Evolutionary conservation across 345 rosid species (phyloP), one percentile per base, ranked within the genome.

Genomic region (Murraya paniculata): DNA sequence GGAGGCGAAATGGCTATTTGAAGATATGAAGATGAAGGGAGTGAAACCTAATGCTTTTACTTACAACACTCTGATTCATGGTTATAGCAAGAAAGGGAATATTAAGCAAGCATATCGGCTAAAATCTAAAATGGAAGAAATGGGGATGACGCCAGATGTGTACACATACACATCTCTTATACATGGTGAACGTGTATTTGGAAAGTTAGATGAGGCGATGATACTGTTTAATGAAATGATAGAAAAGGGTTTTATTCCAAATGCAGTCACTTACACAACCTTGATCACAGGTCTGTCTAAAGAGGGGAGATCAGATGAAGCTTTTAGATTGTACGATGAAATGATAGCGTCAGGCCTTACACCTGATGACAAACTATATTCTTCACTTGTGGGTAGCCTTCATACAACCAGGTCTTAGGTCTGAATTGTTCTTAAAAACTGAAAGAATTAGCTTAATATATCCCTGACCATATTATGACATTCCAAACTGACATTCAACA

Each of bases 261-360:
- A 82, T 80, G 58, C 81, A 65, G 90, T 80, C 72, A 85, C 93
- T 19, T 95, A 92, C 82, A 85, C 94, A 0, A 88, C 88, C 65
- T 81, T 93, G 70, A 92, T 95, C 64, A 87, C 89, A 7, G 88
- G 92, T 58, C 84, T 95, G 84, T 91, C 92, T 27, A 92, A 88
- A 86, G 86, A 78, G 35, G 99, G 93, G 65, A 89, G 93, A 79
- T 90, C 99, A 3, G 89, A 91, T 39, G 97, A 93, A 81, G 97
- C 98, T 48, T 92, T 92, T 78, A 84, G 80, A 45, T 86, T 90
- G 82, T 90, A 93, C 18, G 92, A 88, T 80, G 92, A 91, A 81
- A 91, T 88, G 94, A 85, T 84, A 27, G 82, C 80, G 68, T 81
- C 84, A 69, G 98, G 97, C 39, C 71, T 81, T 76, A 81, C 66